Evolutionary conservation across 129 eudicot genomes (phyloP), one percentile per base, ranked within the genome.

Genomic region (Pulicaria dysenterica): DNA sequence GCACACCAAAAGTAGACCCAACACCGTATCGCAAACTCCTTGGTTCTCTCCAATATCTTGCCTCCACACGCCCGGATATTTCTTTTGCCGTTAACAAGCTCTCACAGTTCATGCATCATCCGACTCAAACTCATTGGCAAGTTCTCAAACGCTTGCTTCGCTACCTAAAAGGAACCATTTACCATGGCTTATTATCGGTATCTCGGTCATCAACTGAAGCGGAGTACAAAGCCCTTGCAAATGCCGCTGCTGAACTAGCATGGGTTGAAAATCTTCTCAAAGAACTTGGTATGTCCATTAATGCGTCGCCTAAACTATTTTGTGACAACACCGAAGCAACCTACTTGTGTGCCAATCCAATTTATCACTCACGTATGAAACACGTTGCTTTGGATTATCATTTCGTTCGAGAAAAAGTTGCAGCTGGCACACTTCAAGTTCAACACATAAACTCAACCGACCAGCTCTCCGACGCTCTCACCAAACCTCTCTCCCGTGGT

Each of bases 201-300:
- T 46, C 12, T 46, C 13, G 50, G 0, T 46, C 50, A 1, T 8
- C 50, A 8, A 46, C 13, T 0, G 50, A 46, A 7, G 50, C 39
- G 17, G 43, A 59, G 8, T 64, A 64, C 8, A 43, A 43, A 10
- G 69, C 54, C 1, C 69, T 64, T 42, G 69, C 54, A 1, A 43
- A 64, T 43, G 54, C 54, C 0, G 39, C 54, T 5, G 54, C 54
- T 3, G 40, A 43, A 10, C 53, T 64, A 4, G 69, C 69, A 2
- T 64, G 54, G 69, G 54, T 64, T 4, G 53, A 64, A 43, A 64
- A 64, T 8, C 39, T 64, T 16, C 69, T 64, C 9, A 64, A 4
- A 1, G 40, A 64, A 15, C 69, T 64, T 7, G 69, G 54, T 7
- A 4, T 58, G 0, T 2, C 16, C 16, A 5, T 8, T 3, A 2